Percentiles rank a stretch among this genome's conserved stretches.
Conservation (phyloP, 768 basidiomycete species). For the Tephrocybe sp. region DNA sequence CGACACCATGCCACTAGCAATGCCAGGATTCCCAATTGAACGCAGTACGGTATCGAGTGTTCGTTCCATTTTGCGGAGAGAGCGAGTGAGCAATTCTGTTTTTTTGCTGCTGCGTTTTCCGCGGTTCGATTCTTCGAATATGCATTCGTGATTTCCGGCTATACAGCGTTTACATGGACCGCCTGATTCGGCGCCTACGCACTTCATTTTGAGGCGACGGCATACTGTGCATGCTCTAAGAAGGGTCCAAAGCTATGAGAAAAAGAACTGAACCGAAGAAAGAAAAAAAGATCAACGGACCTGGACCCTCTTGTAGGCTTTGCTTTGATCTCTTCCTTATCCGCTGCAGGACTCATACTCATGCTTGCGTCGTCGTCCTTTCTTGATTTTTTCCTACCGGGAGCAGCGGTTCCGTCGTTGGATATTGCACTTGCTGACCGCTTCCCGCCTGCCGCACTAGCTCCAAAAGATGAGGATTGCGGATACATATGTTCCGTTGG, state of each 20-base stretch:
- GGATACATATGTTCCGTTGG: slow-evolving; percentile 62
- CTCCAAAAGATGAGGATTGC: slow-evolving; percentile 41
- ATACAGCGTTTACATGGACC: slow-evolving; percentile 88
- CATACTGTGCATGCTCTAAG: slow-evolving; percentile 90
- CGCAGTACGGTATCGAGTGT: slow-evolving; percentile 90
- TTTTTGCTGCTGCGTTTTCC: slow-evolving; percentile 90
- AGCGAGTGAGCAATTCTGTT: slow-evolving; percentile 77
- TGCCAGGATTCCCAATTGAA: slow-evolving; percentile 82
- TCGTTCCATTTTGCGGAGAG: slow-evolving; percentile 86
- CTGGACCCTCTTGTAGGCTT: slow-evolving; percentile 86
- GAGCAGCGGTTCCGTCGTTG: slow-evolving; percentile 34
- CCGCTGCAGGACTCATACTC: slow-evolving; percentile 43
- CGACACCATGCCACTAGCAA: slow-evolving; percentile 78
- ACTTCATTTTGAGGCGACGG: slow-evolving; percentile 91
- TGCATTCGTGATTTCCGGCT: slow-evolving; percentile 80
- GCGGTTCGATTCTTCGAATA: slow-evolving; percentile 95
- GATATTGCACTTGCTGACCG: slow-evolving; percentile 55
- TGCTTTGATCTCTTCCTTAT: slow-evolving; percentile 68
- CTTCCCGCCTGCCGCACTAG: too few species aligned
- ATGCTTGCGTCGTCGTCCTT: slow-evolving; percentile 50
- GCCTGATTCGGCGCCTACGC: slow-evolving; percentile 85
- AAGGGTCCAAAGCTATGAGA: slow-evolving; percentile 12
- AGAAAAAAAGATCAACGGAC: slow-evolving; percentile 34
- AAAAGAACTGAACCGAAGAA: background rate
- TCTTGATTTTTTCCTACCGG: slow-evolving; percentile 54